Evolutionary conservation across 768 basidiomycete species (phyloP).

Genomic region (Tricholoma furcatifolium): DNA sequence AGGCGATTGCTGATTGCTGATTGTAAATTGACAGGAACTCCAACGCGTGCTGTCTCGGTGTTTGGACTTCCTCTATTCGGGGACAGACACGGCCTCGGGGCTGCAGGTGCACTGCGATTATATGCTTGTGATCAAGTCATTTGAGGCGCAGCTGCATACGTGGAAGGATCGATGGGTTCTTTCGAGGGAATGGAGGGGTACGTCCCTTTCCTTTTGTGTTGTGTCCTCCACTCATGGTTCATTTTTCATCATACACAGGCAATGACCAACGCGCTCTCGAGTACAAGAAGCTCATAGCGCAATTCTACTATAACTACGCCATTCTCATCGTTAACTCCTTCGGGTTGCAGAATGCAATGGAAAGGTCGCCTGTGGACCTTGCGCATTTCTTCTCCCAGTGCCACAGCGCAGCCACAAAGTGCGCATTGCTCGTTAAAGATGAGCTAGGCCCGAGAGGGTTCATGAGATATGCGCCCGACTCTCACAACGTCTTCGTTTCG

Average conservation of each 20-base stretch:
- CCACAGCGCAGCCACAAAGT: constrained; percentile 67
- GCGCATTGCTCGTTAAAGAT: constrained; percentile 74
- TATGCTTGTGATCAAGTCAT: constrained; percentile 76
- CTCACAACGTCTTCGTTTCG: constrained; percentile 87
- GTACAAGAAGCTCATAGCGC: constrained; percentile 52
- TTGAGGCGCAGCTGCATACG: constrained; percentile 72
- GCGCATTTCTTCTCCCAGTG: constrained; percentile 84
- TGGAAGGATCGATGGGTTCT: constrained; percentile 59
- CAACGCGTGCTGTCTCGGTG: constrained; percentile 89
- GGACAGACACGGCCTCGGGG: constrained; percentile 76
- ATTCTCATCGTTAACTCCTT: constrained; percentile 93
- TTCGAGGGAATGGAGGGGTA: constrained; percentile 27
- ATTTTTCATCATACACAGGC: constrained; percentile 19
- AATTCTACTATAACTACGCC: constrained; percentile 84
- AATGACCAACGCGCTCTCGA: constrained; percentile 24
- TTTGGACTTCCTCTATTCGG: constrained; percentile 88
- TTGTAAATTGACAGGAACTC: constrained; percentile 52
- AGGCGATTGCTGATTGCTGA: not conserved
- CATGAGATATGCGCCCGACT: constrained; percentile 85
- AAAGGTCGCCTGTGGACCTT: constrained; percentile 68
- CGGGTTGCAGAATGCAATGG: constrained; percentile 94
- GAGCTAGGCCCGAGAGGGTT: constrained; percentile 74
- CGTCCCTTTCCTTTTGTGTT: constrained; percentile 1
- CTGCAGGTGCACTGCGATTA: constrained; percentile 86
- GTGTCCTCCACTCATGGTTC: not conserved